Evolutionary conservation across 225 moss, liverwort and hornwort genomes (phyloP), one percentile per base, ranked within the genome.

Genomic region (Physcomitrium patens): DNA sequence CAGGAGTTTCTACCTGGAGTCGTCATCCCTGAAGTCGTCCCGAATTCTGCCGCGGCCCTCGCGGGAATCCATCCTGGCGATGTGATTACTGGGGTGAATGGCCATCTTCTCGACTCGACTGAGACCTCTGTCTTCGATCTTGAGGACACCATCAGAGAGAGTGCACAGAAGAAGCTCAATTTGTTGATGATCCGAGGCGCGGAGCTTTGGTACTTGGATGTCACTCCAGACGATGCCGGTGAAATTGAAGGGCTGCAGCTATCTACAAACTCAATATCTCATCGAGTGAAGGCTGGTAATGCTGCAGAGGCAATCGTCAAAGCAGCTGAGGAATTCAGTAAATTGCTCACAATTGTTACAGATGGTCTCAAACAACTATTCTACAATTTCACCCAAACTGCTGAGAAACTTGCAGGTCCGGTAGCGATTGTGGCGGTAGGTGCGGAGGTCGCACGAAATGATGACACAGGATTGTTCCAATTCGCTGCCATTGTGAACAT

Each of bases 401-500:
- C 85, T n/a, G 90, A 91, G 56, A 87, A 79, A 60, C 70, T 91
- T 17, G 88, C 90, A 12, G 90, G 90, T 0, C 90, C 90, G 12
- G 90, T 91, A 43, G 90, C 87, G 8, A 91, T 91, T 54, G 90
- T 91, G 15, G 90, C 90, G 13, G 90, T 91, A 57, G 90, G 90
- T 16, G 90, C 90, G 3, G 87, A 91, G 74, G 90, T 88, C 42
- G 90, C 90, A 42, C 73, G 90, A 70, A 76, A 85, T n/a, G 90
- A 90, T 43, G 47, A 81, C 37, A 74, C 90, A 10, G 90, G 90
- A 1, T 69, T 90, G 70, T 87, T 81, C 66, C 90, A 90, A 67
- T 90, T 90, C 77, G 90, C 90, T 47, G 90, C 90, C 51, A 82
- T 87, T 26, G 87, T 90, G 64, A 90, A 90, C 73, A 90, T 90